A percentile compares a stretch with the other conserved stretches of the same genome.
Conservation (phyloP, 176 grass and related monocot species). For the Hordeum vulgare region MorexV3_pseudomolecules_assembly NC_058518.1:501910761-501911260, state of each 20-base stretch:
- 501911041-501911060: conserved; percentile 26
- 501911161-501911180: background rate
- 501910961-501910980: background rate
- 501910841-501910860: conserved; percentile 3
- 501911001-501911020: background rate
- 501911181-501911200: background rate
- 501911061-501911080: conserved; percentile 77
- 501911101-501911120: conserved; percentile 86
- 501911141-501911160: conserved; percentile 84
- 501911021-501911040: background rate
- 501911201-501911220: background rate
- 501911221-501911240: background rate
- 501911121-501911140: conserved; percentile 76
- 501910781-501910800: background rate
- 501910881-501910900: background rate
- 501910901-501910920: background rate
- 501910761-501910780: background rate
- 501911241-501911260: background rate
- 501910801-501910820: background rate
- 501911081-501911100: conserved; percentile 78
- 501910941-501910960: too few relatives aligned
- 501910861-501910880: background rate
- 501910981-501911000: background rate
- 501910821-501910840: background rate
- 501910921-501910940: too few relatives aligned